phyloP scores from a whole-genome alignment of 1,284 basidiomycete genomes.

The Pisolithus thermaeus region DNA sequence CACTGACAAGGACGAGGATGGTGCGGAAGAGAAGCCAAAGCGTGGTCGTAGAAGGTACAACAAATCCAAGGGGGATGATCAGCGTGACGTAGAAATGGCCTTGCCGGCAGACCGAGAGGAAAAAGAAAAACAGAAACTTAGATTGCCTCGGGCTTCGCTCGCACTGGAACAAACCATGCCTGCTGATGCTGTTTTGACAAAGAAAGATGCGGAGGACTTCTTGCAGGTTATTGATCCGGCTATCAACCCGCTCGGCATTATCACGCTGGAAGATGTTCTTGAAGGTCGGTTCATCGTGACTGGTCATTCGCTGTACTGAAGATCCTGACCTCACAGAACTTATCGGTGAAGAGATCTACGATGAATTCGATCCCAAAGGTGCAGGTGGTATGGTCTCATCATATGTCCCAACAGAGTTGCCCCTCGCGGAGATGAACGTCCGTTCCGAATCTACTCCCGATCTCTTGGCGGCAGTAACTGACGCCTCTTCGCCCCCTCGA shows the following conservation, averaged over 20 bases:
- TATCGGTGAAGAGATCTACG: slow-evolving; percentile 87
- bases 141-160: slow-evolving; percentile 36
- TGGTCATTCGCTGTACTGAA: background rate
- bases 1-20: slow-evolving; percentile 28
- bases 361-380: slow-evolving; percentile 77
- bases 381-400: slow-evolving; percentile 53
- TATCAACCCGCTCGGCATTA: slow-evolving; percentile 83
- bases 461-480: slow-evolving; percentile 26
- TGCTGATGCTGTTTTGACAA: slow-evolving; percentile 72
- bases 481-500: slow-evolving; percentile 9
- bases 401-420: slow-evolving; percentile 42
- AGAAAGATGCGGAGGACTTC: slow-evolving; percentile 69
- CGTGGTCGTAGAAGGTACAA: slow-evolving; percentile 16
- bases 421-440: slow-evolving; percentile 15
- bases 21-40: slow-evolving; percentile 18
- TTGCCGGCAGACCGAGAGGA: slow-evolving; percentile 16
- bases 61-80: slow-evolving; percentile 17
- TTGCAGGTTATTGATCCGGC: slow-evolving; percentile 69
- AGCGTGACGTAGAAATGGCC: slow-evolving; percentile 37
- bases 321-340: slow-evolving; percentile 48
- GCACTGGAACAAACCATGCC: slow-evolving; percentile 76
- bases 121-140: slow-evolving; percentile 34
- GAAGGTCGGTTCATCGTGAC: slow-evolving; percentile 51
- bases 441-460: slow-evolving; percentile 18
- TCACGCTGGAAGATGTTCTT: slow-evolving; percentile 88